phyloP scores from a whole-genome alignment of 129 eudicot genomes.

The carrot (Daucus carota) region DH1_v3.0 NC_030384.2:45122001-45122500 shows the following conservation, averaged over 20 bases:
- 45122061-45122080: background rate
- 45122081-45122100: slow-evolving; percentile 69
- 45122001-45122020: slow-evolving; percentile 41
- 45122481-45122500: too few species aligned
- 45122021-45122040: background rate
- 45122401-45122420: background rate
- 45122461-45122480: background rate
- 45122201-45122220: background rate
- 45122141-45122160: slow-evolving; percentile 75
- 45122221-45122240: background rate
- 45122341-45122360: slow-evolving; percentile 81
- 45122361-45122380: background rate
- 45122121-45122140: slow-evolving; percentile 86
- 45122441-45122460: background rate
- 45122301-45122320: slow-evolving; percentile 91
- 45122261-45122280: slow-evolving; percentile 96
- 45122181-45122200: background rate
- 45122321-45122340: slow-evolving; percentile 71
- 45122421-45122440: background rate
- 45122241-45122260: slow-evolving; percentile 5
- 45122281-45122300: slow-evolving; percentile 99
- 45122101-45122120: slow-evolving; percentile 89
- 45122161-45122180: slow-evolving; percentile 80
- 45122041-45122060: background rate
- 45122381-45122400: background rate